Base-by-base conservation (phyloP, 495 filamentous ascomycete species). In the Penicillium flavigenum region DNA sequence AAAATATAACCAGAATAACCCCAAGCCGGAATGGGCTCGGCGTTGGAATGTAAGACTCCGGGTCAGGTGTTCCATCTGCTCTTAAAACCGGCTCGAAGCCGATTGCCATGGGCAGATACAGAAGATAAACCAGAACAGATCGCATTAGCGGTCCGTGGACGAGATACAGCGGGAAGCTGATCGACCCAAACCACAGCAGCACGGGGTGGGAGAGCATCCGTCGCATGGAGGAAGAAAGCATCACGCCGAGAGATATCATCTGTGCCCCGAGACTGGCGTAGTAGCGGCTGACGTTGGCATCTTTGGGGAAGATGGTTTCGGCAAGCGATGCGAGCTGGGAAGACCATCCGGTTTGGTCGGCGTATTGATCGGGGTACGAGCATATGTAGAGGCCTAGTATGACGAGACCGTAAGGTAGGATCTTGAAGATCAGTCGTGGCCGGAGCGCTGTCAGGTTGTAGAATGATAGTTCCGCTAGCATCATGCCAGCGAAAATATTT, bases 131-230 rank as follows among this genome's bases (percentile, higher is more conserved):
- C 8, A 67, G 31, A 4, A 64, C 56, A 0, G 64, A 61, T 20
- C 64, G 58, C 27, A 67, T 67, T 1, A 64, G 34, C 4, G 62
- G 58, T 14, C 58, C 56, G 46, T 64, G 64, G 14, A 67, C 9
- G 1, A 67, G 49, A 39, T 67, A 67, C 4, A 67, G 43, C 1
- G 64, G 62, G 44, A 67, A 67, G 16, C 56, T 61, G 16, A 67
- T 60, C 0, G 52, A 55, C 7, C 64, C 64, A 5, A 67, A 17
- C 45, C 58, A 67, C 11, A 58, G 47, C 32, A 67, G 42, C 14
- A 57, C 24, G 0, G 56, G 61, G 6, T 45, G 32, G 5, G 64
- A 57, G 6, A 67, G 62, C n/a, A 58, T 14, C 8, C 49, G 62
- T 9, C 56, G 59, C 4, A 56, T 17, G 6, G 19, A 24, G 16